A percentile compares a stretch with the other conserved stretches of the same genome.
phyloP scores from a whole-genome alignment of 176 grass and related monocot genomes.

The Canna indica region DNA sequence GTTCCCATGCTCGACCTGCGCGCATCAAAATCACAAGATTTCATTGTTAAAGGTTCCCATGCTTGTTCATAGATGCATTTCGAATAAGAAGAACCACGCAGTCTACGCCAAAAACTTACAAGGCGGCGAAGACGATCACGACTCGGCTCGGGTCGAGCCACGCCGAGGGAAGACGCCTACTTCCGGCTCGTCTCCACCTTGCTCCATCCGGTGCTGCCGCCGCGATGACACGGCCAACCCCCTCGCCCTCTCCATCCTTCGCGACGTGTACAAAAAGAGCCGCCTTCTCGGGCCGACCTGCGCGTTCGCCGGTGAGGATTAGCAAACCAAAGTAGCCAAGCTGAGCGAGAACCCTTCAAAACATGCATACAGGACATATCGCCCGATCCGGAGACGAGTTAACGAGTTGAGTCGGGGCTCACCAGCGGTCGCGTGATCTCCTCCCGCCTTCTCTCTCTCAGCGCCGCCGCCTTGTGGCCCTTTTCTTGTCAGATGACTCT shows the following conservation, averaged over 20 bases:
- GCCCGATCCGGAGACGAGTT: background rate
- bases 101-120: constrained; percentile 68
- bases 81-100: background rate
- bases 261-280: constrained; percentile 29
- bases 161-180: constrained; percentile 36
- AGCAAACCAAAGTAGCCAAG: too few species aligned
- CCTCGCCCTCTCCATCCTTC: constrained; percentile 15
- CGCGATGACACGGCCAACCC: background rate
- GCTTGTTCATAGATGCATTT: background rate
- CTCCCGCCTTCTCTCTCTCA: background rate
- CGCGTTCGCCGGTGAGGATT: too few species aligned
- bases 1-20: constrained; percentile 52
- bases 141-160: constrained; percentile 73
- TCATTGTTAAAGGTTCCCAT: background rate
- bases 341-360: too few species aligned
- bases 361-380: too few species aligned
- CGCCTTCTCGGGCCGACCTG: background rate
- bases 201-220: constrained; percentile 22
- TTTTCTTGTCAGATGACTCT: background rate
- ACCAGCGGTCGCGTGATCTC: background rate
- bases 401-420: background rate
- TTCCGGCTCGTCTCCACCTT: constrained; percentile 42
- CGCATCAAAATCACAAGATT: background rate
- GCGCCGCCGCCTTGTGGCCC: background rate
- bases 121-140: constrained; percentile 73